phyloP scores from a whole-genome alignment of 2,329 filamentous ascomycete genomes.

The Fusarium albosuccineum region DNA sequence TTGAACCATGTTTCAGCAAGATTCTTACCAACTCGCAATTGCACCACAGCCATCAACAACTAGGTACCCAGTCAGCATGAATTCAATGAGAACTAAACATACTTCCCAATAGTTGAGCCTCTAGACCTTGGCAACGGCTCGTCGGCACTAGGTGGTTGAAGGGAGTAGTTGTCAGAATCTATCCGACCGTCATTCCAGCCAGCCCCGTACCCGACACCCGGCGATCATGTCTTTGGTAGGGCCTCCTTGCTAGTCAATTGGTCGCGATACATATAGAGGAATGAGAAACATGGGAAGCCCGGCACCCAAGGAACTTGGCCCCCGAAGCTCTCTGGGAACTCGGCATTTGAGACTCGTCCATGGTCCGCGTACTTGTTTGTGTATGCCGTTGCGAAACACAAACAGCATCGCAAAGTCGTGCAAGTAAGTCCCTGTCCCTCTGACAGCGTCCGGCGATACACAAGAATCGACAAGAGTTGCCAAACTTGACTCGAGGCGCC shows the following conservation, averaged over 20 bases:
- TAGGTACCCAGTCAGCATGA: not conserved
- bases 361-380: not conserved
- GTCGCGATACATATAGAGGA: not conserved
- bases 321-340: not conserved
- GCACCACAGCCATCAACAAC: too few relatives aligned
- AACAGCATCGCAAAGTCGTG: slow-evolving; percentile 16
- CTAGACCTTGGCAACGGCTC: not conserved
- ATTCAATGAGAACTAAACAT: not conserved
- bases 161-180: slow-evolving; percentile 3
- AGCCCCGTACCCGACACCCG: not conserved
- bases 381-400: slow-evolving; percentile 25
- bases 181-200: slow-evolving; percentile 9
- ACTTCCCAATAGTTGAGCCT: not conserved
- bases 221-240: not conserved
- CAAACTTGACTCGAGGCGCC: not conserved
- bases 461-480: slow-evolving; percentile 7
- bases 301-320: not conserved
- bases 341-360: slow-evolving; percentile 24
- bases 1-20: too few relatives aligned
- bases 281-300: not conserved
- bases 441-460: slow-evolving; percentile 7
- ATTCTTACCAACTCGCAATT: too few relatives aligned
- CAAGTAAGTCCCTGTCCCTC: not conserved
- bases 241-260: not conserved
- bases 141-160: not conserved